phyloP scores from a whole-genome alignment of 306 rosid genomes.

The Castanospermum australe region DNA sequence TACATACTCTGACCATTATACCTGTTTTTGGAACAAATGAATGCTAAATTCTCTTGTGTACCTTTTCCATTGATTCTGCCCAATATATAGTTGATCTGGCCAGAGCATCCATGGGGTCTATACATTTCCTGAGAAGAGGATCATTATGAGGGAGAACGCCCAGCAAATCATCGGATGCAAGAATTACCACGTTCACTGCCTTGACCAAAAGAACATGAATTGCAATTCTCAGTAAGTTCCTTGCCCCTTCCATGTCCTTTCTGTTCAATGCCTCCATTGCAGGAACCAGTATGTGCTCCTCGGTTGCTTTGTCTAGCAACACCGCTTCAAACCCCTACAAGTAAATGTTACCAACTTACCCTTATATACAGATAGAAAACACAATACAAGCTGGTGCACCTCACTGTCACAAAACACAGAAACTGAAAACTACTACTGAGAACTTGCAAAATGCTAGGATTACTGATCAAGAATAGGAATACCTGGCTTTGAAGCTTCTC shows the following conservation, averaged over 20 bases:
- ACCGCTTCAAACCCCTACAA: slow-evolving; percentile 25
- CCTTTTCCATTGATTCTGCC: slow-evolving; percentile 39
- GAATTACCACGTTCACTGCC: slow-evolving; percentile 47
- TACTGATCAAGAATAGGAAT: neutral
- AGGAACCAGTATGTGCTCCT: slow-evolving; percentile 30
- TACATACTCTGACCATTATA: neutral
- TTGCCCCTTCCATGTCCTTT: slow-evolving; percentile 51
- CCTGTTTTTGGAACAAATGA: neutral
- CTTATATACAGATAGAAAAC: neutral
- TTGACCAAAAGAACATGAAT: slow-evolving; percentile 44
- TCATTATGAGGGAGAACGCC: slow-evolving; percentile 53
- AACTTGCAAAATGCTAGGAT: neutral
- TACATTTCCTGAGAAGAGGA: slow-evolving; percentile 52
- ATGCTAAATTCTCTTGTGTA: slow-evolving; percentile 21
- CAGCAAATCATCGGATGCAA: slow-evolving; percentile 51
- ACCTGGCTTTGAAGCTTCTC: slow-evolving; percentile 64
- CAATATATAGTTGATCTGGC: slow-evolving; percentile 51
- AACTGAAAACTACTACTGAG: neutral
- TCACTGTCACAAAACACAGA: neutral
- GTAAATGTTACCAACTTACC: too few species aligned
- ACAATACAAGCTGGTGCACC: neutral
- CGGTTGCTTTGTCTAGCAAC: slow-evolving; percentile 12
- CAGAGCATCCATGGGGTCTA: slow-evolving; percentile 57
- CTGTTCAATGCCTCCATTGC: slow-evolving; percentile 46
- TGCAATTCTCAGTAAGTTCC: slow-evolving; percentile 55